These are phyloP conservation scores for Tuber magnatum DNA, from an alignment of 495 filamentous ascomycete genomes.

Conservation along the genomic window DNA sequence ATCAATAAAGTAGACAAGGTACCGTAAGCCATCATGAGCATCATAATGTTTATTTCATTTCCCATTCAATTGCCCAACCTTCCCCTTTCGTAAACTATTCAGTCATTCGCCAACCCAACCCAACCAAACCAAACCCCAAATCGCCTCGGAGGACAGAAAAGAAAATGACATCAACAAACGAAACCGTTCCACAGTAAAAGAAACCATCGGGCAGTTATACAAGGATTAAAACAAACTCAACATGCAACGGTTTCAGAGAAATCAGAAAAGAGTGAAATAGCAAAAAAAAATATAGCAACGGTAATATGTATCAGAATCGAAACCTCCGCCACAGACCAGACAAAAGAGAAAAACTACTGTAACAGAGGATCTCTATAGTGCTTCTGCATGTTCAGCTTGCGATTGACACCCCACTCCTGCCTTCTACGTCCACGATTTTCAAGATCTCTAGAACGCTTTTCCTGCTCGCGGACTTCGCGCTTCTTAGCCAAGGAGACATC, in stretches of 20 bases:
- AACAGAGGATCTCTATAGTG: constrained; percentile 59
- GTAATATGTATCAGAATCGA: constrained; percentile 4
- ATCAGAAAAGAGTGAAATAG: not conserved
- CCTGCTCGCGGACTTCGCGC: constrained; percentile 53
- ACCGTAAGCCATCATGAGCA: not conserved
- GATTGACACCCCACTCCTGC: constrained; percentile 58
- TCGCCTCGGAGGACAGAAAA: not conserved
- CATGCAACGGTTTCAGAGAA: not conserved
- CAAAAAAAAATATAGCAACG: not conserved
- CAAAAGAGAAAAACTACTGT: constrained; percentile 16
- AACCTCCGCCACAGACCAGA: not conserved
- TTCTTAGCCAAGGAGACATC: constrained; percentile 66
- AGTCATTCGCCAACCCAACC: not conserved
- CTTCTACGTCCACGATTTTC: constrained; percentile 54
- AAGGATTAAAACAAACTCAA: not conserved
- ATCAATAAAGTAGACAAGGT: not conserved
- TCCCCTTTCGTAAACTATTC: not conserved
- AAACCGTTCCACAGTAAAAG: not conserved
- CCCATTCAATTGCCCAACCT: not conserved
- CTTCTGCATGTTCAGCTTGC: constrained; percentile 62
- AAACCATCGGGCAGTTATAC: not conserved
- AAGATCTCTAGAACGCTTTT: constrained; percentile 60
- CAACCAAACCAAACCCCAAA: not conserved
- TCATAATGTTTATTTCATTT: not conserved
- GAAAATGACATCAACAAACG: not conserved